Evolutionary conservation across 1,284 basidiomycete species (phyloP), one percentile per base, ranked within the genome.

Genomic region (Rhodotorula sp.): DNA sequence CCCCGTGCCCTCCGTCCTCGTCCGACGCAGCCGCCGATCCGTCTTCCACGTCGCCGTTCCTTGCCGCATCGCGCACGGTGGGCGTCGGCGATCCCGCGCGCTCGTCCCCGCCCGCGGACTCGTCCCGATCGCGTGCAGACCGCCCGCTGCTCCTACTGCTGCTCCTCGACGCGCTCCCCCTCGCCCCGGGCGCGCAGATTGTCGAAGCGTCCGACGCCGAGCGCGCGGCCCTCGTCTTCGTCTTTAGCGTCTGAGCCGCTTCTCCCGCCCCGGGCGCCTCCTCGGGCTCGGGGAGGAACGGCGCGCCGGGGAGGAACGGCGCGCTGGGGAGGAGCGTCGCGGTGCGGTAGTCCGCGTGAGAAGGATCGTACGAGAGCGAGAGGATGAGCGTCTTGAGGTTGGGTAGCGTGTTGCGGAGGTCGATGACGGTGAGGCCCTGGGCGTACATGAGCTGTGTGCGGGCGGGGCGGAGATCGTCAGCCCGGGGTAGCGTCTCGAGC

Each of bases 331-430:
- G 32, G 34, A 67, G 39, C 0, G 61, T 64, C 12, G 58, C 55
- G 12, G 61, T 21, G 58, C 19, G 46, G 32, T 61, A 71, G 53
- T 61, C 66, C 44, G 60, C 51, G 27, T 73, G 72, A 9, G 66
- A 67, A 5, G 71, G 65, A 36, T 69, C 74, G 58, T 67, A 70
- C 21, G 70, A 72, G 10, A 75, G 62, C 29, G 44, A 46, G 22
- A 76, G 66, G 25, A 76, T 41, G 25, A 77, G 71, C 15, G 74
- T 63, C 54, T 71, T 73, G 53, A 79, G 86, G 82, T 99, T 99
- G 51, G 95, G 93, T 50, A 99, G 85, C 0, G 95, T 99, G 81
- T 99, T 95, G 54, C 95, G 88, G 82, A 97, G 88, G 61, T 99
- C 97, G 74, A 94, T 83, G 29, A 93, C 89, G 57, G 90, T 89